Evolutionary conservation across 1,139 yeast species (phyloP).

Genomic region (Hansenula anomala): DNA sequence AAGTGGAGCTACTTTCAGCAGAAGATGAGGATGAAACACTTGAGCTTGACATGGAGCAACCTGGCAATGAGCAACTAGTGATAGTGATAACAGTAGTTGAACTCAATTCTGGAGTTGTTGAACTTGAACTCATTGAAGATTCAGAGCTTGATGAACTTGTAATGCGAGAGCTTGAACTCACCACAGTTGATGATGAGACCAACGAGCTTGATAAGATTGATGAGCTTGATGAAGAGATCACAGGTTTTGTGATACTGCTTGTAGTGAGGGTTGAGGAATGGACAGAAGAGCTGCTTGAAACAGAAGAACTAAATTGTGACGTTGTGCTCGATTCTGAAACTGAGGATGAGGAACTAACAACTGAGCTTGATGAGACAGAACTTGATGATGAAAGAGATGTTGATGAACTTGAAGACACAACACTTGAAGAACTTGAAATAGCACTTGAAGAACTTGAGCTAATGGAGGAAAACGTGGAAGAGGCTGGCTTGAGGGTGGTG

Average conservation of each 20-base stretch:
- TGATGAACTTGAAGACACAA: neutral
- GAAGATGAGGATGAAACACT: neutral
- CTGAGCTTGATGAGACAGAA: neutral
- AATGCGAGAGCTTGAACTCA: too few species aligned
- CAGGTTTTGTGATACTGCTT: too few species aligned
- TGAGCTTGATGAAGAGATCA: too few species aligned
- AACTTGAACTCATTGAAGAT: neutral
- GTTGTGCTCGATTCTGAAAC: neutral
- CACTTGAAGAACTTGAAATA: neutral
- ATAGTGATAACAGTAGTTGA: neutral
- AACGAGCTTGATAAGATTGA: too few species aligned
- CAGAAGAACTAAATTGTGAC: too few species aligned
- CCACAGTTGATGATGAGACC: too few species aligned
- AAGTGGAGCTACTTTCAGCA: neutral
- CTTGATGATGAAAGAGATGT: neutral
- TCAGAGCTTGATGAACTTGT: neutral
- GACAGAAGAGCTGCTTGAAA: too few species aligned
- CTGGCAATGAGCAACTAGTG: neutral
- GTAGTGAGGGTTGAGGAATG: too few species aligned
- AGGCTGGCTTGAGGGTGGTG: neutral
- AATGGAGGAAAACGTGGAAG: neutral
- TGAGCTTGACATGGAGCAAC: neutral
- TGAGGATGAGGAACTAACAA: slow-evolving; percentile 1
- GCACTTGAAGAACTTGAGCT: neutral
- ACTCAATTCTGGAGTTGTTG: neutral